These are phyloP conservation scores for maize (Zea mays) DNA, from an alignment of 176 grass and related monocot genomes.

Conservation along the genomic window DNA sequence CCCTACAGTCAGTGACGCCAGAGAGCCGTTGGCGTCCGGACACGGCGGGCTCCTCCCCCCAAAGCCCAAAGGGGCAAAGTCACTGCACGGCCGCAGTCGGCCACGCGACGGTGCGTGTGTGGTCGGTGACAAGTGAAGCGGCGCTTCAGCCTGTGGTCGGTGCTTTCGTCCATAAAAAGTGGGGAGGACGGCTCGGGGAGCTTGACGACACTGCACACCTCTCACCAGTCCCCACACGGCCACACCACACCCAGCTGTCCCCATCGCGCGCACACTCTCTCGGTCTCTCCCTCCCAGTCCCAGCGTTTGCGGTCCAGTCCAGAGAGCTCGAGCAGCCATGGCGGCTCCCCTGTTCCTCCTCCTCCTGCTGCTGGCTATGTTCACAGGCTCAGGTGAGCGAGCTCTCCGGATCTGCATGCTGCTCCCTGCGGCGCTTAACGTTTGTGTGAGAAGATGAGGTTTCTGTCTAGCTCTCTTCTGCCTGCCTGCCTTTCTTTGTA, in stretches of 20 bases:
- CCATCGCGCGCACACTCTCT: neutral
- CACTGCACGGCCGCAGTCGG: neutral
- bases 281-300: no score
- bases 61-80: no score
- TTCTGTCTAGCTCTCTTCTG: neutral
- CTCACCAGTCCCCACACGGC: no score
- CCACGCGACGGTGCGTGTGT: no score
- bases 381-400: slow-evolving; percentile 41
- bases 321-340: slow-evolving; percentile 42
- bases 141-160: slow-evolving; percentile 15
- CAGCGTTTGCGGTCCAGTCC: no score
- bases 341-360: slow-evolving; percentile 35
- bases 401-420: slow-evolving; percentile 19
- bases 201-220: slow-evolving; percentile 23
- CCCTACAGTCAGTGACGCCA: neutral
- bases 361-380: slow-evolving; percentile 48
- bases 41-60: neutral
- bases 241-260: slow-evolving; percentile 17
- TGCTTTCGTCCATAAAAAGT: slow-evolving; percentile 36
- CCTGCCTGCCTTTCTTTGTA: no score
- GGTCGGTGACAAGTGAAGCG: neutral
- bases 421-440: neutral
- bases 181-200: neutral
- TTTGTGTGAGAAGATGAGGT: neutral
- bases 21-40: slow-evolving; percentile 49